These are phyloP conservation scores for Blastobotrys apis DNA, from an alignment of 1,139 yeast species.

Conservation along the genomic window DNA sequence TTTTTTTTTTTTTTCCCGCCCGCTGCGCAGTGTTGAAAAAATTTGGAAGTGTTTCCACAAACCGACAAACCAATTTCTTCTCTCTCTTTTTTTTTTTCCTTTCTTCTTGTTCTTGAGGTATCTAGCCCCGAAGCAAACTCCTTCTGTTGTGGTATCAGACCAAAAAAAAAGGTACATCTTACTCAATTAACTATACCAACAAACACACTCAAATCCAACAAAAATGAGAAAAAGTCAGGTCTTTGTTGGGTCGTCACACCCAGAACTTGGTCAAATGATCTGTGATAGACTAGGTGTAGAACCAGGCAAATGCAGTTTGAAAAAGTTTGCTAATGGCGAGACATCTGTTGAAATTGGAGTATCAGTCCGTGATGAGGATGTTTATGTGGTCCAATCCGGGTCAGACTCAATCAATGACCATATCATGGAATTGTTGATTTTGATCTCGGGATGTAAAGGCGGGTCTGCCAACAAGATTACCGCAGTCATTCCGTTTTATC, in stretches of 20 bases:
- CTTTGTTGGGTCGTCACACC: constrained; percentile 94
- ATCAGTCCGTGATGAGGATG: constrained; percentile 93
- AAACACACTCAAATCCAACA: no score
- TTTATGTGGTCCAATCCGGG: constrained; percentile 92
- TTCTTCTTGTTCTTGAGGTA: no score
- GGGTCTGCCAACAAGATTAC: constrained; percentile 97
- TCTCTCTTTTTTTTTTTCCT: no score
- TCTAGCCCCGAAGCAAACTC: no score
- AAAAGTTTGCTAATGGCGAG: constrained; percentile 94
- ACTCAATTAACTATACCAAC: no score
- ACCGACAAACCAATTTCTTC: no score
- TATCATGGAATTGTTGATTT: constrained; percentile 90
- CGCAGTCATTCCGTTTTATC: constrained; percentile 96
- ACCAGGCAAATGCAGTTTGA: constrained; percentile 90
- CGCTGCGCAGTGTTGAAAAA: no score
- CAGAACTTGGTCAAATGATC: constrained; percentile 84
- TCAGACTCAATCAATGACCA: constrained; percentile 88
- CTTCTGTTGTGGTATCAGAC: no score
- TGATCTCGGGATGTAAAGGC: constrained; percentile 93
- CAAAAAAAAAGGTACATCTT: no score
- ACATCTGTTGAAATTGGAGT: constrained; percentile 94
- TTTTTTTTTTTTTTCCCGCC: no score
- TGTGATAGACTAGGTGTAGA: constrained; percentile 89
- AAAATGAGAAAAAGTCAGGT: constrained; percentile 93
- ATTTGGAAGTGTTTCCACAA: no score